Evolutionary conservation across 1,284 basidiomycete species (phyloP).

Genomic region (Ustilago tritici): DNA sequence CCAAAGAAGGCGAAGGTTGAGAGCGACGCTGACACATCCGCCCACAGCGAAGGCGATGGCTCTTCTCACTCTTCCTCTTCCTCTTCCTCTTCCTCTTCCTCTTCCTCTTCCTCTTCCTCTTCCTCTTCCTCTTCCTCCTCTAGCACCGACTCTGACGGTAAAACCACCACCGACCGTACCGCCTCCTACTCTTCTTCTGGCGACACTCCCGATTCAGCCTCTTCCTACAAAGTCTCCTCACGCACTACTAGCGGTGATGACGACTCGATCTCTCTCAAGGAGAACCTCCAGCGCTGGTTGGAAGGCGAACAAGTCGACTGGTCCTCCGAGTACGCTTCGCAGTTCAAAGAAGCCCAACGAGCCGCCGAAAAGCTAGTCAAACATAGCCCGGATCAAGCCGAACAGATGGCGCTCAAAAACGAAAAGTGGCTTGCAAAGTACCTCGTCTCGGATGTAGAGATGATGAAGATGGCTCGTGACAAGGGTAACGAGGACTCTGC

Average conservation of each 20-base stretch:
- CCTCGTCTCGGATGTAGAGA: constrained; percentile 52
- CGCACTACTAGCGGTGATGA: constrained; percentile 4
- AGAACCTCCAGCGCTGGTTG: constrained; percentile 55
- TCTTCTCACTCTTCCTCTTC: constrained; percentile 25
- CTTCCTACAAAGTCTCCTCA: constrained; percentile 37
- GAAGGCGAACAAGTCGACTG: constrained; percentile 58
- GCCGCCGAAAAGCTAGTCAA: constrained; percentile 48
- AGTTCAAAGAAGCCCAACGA: constrained; percentile 50
- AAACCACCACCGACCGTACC: constrained; percentile 25
- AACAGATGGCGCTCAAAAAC: constrained; percentile 54
- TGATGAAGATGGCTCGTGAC: constrained; percentile 47
- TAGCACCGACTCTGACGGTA: constrained; percentile 32
- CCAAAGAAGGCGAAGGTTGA: constrained; percentile 1
- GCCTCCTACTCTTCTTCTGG: constrained; percentile 40
- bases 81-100: constrained; percentile 39
- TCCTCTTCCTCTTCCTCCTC: constrained; percentile 44
- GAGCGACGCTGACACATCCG: constrained; percentile 19
- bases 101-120: constrained; percentile 33
- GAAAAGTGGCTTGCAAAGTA: constrained; percentile 59
- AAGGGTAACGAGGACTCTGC: constrained; percentile 35
- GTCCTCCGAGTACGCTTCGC: constrained; percentile 43
- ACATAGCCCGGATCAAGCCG: constrained; percentile 51
- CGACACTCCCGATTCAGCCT: constrained; percentile 16
- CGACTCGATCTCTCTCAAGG: constrained; percentile 41
- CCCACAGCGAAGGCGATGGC: constrained; percentile 3